Percentiles rank a stretch among this genome's conserved stretches.
These are phyloP conservation scores for Leccinum brunneo-olivaceum DNA, from an alignment of 1,284 basidiomycete species.

Conservation along the genomic window DNA sequence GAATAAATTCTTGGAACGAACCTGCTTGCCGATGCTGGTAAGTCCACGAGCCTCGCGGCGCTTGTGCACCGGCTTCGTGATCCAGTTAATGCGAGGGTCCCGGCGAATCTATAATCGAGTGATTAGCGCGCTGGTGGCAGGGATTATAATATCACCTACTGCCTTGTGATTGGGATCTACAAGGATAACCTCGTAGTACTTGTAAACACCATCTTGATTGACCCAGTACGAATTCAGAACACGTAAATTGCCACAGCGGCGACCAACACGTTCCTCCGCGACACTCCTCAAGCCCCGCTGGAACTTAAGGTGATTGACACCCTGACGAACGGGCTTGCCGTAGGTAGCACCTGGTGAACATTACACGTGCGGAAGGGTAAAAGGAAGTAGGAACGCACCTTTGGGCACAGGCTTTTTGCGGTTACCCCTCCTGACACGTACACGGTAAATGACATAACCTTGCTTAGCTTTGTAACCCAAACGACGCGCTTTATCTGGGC, in stretches of 20 bases:
- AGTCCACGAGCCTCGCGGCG: conserved; percentile 96
- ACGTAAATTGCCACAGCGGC: conserved; percentile 92
- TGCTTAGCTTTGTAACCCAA: conserved; percentile 99
- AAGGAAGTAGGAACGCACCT: conserved; percentile 45
- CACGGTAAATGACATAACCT: conserved; percentile 96
- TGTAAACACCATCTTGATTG: conserved; percentile 99
- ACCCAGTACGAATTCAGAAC: conserved; percentile 99
- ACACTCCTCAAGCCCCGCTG: conserved; percentile 90
- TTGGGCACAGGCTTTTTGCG: conserved; percentile 98
- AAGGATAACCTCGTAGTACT: conserved; percentile 98
- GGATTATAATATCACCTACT: conserved; percentile 42
- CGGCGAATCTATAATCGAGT: conserved; percentile 68
- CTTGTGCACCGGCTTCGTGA: conserved; percentile 97
- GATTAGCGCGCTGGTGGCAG: conserved; percentile 4
- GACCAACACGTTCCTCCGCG: conserved; percentile 97
- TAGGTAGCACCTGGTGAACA: conserved; percentile 76
- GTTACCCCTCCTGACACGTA: conserved; percentile 97
- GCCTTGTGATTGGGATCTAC: conserved; percentile 93
- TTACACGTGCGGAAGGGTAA: conserved; percentile 1
- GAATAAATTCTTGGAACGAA: conserved; percentile 31
- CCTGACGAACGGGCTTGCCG: conserved; percentile 99
- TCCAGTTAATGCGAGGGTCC: conserved; percentile 98
- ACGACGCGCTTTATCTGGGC: conserved; percentile 98
- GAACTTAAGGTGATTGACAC: conserved; percentile 99
- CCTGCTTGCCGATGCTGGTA: conserved; percentile 92